Evolutionary conservation across 257 asterid species (phyloP), one percentile per base, ranked within the genome.

Genomic region (Perilla frutescens): DNA sequence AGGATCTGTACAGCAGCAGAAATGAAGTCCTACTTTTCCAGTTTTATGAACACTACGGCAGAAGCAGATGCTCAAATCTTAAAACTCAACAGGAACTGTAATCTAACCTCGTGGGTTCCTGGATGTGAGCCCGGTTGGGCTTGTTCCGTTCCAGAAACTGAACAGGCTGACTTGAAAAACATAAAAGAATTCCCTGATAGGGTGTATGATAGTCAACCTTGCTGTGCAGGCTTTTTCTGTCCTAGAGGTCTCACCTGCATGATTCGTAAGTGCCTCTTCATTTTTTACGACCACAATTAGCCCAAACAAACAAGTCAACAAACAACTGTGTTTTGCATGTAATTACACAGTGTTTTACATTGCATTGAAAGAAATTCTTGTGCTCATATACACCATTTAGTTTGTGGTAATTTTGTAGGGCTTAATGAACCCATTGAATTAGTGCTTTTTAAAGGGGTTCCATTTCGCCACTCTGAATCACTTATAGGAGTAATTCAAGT

Each of bases 101-200:
- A 95, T 80, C 81, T 90, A 79, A 84, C 87, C 61, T 83, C 93
- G 7, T 95, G 98, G 99, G 83, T 82, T 74, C 62, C 91, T 9
- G 97, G 99, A 61, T 94, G 99, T 86, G 99, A 94, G 88, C 99
- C 99, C n/a, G 99, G 99, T 54, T 94, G 99, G 99, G 87, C 96
- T 60, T 79, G 96, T 81, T 79, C 90, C 56, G 85, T 86, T 71
- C 81, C 85, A 73, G 36, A 76, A 62, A 71, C 76, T 76, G 60
- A 66, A 78, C 92, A 87, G 76, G 90, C 86, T 44, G 96, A 95
- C 87, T 85, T 95, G 71, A 90, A 84, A 76, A 87, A 92, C 70
- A 62, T 90, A 40, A 79, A 74, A 58, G 84, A 78, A 45, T 77
- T 92, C 49, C 99, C 99, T 8, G 84, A 84, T 55, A 84, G 99